phyloP scores from a whole-genome alignment of 2,329 filamentous ascomycete genomes.

The Aspergillus pseudonomiae region DNA sequence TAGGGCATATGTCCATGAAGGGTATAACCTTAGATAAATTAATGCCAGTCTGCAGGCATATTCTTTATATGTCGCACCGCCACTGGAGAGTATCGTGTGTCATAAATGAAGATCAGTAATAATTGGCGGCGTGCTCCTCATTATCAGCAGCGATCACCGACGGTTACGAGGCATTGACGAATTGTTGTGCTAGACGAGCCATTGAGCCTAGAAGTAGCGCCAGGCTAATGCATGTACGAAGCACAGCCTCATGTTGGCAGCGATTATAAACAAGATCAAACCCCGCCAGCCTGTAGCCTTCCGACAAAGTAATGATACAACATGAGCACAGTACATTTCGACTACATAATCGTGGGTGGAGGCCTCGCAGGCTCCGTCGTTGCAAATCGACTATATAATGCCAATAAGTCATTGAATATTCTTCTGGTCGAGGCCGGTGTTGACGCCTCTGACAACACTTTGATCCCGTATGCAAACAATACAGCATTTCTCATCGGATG shows the following conservation, averaged over 20 bases:
- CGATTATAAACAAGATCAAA: not conserved
- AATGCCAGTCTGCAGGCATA: no score
- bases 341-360: slow-evolving; percentile 32
- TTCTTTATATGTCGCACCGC: no score
- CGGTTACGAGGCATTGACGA: not conserved
- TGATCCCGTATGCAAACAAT: slow-evolving; percentile 10
- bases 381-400: slow-evolving; percentile 32
- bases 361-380: slow-evolving; percentile 33
- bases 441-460: slow-evolving; percentile 20
- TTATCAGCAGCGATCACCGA: not conserved
- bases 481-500: slow-evolving; percentile 25
- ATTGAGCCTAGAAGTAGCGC: not conserved
- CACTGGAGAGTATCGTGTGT: no score
- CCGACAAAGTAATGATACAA: not conserved
- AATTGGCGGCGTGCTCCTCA: fast-evolving
- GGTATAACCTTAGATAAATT: no score
- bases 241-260: not conserved
- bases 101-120: no score
- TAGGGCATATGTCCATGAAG: no score
- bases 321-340: slow-evolving; percentile 3
- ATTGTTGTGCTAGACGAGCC: not conserved
- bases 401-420: slow-evolving; percentile 23
- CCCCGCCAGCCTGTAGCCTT: no score
- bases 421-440: slow-evolving; percentile 36
- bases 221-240: not conserved